Evolutionary conservation across 1,284 basidiomycete species (phyloP).

Genomic region (Apiotrichum laibachii): DNA sequence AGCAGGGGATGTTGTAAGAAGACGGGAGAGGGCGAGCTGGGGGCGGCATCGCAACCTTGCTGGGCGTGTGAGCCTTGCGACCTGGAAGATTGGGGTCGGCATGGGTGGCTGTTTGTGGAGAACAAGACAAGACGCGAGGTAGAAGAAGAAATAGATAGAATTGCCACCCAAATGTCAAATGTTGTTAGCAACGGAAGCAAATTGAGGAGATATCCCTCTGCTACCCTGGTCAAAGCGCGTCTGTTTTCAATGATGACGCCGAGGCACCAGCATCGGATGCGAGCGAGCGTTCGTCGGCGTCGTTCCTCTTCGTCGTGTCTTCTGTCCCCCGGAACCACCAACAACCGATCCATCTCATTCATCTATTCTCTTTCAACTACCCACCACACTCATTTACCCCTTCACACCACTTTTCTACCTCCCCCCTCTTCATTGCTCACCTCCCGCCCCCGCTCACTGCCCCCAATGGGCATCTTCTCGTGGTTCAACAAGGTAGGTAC

Average conservation of each 20-base stretch:
- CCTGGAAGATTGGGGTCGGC: conserved; percentile 9
- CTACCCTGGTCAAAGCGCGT: too few relatives aligned
- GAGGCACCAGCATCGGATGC: too few relatives aligned
- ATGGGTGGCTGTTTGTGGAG: neutral
- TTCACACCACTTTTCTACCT: neutral
- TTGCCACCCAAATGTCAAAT: neutral
- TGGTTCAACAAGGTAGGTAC: conserved; percentile 36
- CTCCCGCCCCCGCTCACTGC: neutral
- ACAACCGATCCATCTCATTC: neutral
- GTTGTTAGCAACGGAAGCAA: too few relatives aligned
- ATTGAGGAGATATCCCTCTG: too few relatives aligned
- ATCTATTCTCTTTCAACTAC: neutral
- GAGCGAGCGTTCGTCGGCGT: too few relatives aligned
- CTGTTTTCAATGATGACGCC: too few relatives aligned
- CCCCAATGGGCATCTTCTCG: conserved; percentile 44
- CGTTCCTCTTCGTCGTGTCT: too few relatives aligned
- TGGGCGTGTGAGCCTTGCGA: conserved; percentile 13
- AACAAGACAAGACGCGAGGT: neutral
- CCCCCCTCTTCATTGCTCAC: neutral
- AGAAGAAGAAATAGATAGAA: neutral
- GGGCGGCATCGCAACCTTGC: conserved; percentile 8
- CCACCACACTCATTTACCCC: neutral
- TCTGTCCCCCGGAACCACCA: neutral
- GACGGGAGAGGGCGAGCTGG: neutral
- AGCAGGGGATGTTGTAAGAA: neutral